A percentile compares a stretch with the other conserved stretches of the same genome.
Evolutionary conservation across 106 monocot genomes (phyloP).

Genomic region (Triglochin maritima): DNA sequence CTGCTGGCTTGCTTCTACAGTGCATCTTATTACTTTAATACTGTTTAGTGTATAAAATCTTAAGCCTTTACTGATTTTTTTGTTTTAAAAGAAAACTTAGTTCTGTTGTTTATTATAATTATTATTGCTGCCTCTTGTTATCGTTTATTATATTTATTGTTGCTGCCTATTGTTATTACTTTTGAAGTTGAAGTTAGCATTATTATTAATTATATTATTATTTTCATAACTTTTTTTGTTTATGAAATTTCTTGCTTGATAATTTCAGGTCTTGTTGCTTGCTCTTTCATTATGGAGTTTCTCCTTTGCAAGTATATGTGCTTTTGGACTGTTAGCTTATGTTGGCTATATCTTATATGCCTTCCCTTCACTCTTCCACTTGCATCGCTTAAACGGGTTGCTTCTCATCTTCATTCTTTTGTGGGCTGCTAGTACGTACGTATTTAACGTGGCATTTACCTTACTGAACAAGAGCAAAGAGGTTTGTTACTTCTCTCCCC

Average conservation of each 20-base stretch:
- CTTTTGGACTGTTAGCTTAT: slow-evolving; percentile 44
- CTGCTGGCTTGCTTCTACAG: no score
- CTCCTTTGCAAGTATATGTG: slow-evolving; percentile 85
- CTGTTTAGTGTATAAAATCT: no score
- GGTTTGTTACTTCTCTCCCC: slow-evolving; percentile 26
- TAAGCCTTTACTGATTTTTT: no score
- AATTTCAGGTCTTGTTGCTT: slow-evolving; percentile 72
- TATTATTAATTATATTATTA: no score
- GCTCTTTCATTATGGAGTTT: slow-evolving; percentile 95
- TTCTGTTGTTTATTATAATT: no score
- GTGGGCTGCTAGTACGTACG: slow-evolving; percentile 87
- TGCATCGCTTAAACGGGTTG: slow-evolving; percentile 88
- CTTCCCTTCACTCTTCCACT: slow-evolving; percentile 81
- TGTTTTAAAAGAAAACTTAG: no score
- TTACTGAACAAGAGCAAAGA: slow-evolving; percentile 76
- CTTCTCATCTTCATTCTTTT: slow-evolving; percentile 92
- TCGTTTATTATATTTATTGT: no score
- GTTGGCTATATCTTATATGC: slow-evolving; percentile 47
- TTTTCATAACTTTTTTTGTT: no score
- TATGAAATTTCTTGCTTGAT: slow-evolving; percentile 7
- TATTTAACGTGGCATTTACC: slow-evolving; percentile 91
- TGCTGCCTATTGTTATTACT: no score
- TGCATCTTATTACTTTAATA: no score
- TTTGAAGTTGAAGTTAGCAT: no score
- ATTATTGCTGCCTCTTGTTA: no score